Evolutionary conservation across 441 rosid species (phyloP).

Genomic region (Sinapis alba): DNA sequence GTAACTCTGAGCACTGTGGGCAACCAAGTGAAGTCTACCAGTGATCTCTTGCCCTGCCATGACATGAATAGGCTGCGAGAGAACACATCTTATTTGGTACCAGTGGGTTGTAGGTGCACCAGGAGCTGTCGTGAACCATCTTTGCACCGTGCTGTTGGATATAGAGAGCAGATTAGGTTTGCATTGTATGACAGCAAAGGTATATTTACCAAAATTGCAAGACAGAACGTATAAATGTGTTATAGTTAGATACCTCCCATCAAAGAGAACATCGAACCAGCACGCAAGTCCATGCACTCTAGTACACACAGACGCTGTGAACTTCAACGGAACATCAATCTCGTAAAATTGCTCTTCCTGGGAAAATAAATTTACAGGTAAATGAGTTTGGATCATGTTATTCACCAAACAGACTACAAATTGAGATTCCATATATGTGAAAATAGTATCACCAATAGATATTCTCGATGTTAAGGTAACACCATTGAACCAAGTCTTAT

Average conservation of each 20-base stretch:
- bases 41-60: slow-evolving; percentile 94
- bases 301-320: slow-evolving; percentile 75
- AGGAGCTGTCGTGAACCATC: slow-evolving; percentile 97
- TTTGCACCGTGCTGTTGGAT: slow-evolving; percentile 66
- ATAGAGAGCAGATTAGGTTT: slow-evolving; percentile 9
- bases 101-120: slow-evolving; percentile 98
- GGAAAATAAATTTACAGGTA: slow-evolving; percentile 25
- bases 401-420: neutral
- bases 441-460: neutral
- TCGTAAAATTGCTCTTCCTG: slow-evolving; percentile 92
- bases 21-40: slow-evolving; percentile 81
- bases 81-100: slow-evolving; percentile 96
- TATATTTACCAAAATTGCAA: neutral
- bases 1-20: slow-evolving; percentile 94
- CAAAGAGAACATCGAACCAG: slow-evolving; percentile 93
- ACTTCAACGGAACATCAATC: slow-evolving; percentile 82
- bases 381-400: slow-evolving; percentile 11
- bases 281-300: slow-evolving; percentile 96
- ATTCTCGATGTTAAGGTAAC: slow-evolving; percentile 4
- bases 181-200: neutral
- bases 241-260: slow-evolving; percentile 63
- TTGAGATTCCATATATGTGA: neutral
- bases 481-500: neutral
- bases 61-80: slow-evolving; percentile 90
- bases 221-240: neutral